Evolutionary conservation across 2,329 filamentous ascomycete species (phyloP).

Genomic region (Colletotrichum brevisporum): DNA sequence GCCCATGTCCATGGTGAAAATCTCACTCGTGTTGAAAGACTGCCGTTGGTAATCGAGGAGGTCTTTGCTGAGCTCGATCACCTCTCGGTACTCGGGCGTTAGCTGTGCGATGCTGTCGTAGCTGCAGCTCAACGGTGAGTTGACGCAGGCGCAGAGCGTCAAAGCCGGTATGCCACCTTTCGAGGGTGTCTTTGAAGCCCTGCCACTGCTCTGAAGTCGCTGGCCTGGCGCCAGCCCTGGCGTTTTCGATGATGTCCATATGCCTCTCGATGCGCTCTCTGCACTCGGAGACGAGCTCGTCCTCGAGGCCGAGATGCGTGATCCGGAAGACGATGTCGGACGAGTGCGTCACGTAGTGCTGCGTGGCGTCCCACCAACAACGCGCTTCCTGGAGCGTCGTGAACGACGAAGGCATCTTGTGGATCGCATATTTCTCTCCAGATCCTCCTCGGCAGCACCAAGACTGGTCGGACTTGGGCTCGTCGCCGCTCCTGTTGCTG

Average conservation of each 20-base stretch:
- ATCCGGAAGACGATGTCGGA: conserved; percentile 40
- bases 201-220: conserved; percentile 35
- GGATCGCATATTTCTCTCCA: conserved; percentile 24
- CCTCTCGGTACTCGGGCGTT: conserved; percentile 47
- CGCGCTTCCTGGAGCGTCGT: conserved; percentile 45
- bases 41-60: conserved; percentile 43
- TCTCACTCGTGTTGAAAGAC: conserved; percentile 18
- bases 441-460: conserved; percentile 45
- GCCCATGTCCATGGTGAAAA: conserved; percentile 49
- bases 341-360: conserved; percentile 47
- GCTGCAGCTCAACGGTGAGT: conserved; percentile 43
- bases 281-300: conserved; percentile 23
- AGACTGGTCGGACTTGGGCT: conserved; percentile 3
- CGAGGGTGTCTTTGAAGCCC: conserved; percentile 27
- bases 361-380: conserved; percentile 48
- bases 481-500: background rate
- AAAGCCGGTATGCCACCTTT: conserved; percentile 41
- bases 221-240: conserved; percentile 2
- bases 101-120: conserved; percentile 43
- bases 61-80: conserved; percentile 43
- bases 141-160: conserved; percentile 43
- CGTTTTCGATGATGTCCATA: conserved; percentile 23
- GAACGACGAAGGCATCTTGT: conserved; percentile 44
- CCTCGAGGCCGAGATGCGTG: conserved; percentile 35
- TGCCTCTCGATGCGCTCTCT: conserved; percentile 19